A percentile compares a stretch with the other conserved stretches of the same genome.
Conservation (phyloP, 768 basidiomycete genomes). For the Lanmaoa rubissima region DNA sequence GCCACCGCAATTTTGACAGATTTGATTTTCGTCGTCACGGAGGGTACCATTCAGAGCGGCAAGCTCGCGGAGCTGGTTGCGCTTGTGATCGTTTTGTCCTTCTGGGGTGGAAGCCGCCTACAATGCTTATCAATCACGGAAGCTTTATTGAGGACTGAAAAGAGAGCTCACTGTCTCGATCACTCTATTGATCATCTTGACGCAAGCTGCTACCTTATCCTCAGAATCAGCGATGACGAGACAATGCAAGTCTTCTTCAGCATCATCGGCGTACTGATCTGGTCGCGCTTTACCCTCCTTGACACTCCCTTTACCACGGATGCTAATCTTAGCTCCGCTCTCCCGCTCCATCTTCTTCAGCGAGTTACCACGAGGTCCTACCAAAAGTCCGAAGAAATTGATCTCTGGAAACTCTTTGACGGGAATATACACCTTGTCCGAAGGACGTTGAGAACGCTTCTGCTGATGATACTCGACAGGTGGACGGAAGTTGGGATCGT, state of each 20-base stretch:
- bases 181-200: slow-evolving; percentile 93
- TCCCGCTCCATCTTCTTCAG: slow-evolving; percentile 99
- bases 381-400: slow-evolving; percentile 98
- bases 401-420: slow-evolving; percentile 99
- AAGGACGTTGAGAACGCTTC: slow-evolving; percentile 89
- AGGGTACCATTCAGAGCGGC: slow-evolving; percentile 98
- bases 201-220: slow-evolving; percentile 88
- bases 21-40: slow-evolving; percentile 98
- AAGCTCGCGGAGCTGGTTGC: slow-evolving; percentile 96
- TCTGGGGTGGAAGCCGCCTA: slow-evolving; percentile 99
- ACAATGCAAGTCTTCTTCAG: slow-evolving; percentile 98
- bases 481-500: slow-evolving; percentile 96
- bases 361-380: slow-evolving; percentile 98
- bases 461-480: slow-evolving; percentile 96
- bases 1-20: slow-evolving; percentile 95
- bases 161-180: slow-evolving; percentile 84
- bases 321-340: slow-evolving; percentile 97
- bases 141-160: background rate
- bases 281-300: slow-evolving; percentile 98
- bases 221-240: slow-evolving; percentile 91
- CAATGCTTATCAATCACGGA: background rate
- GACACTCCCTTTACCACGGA: slow-evolving; percentile 96
- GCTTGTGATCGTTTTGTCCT: slow-evolving; percentile 99
- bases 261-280: slow-evolving; percentile 93
- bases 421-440: slow-evolving; percentile 98